Evolutionary conservation across 108 stramenopile species (phyloP).

Genomic region (Skeletonema tropicum): DNA sequence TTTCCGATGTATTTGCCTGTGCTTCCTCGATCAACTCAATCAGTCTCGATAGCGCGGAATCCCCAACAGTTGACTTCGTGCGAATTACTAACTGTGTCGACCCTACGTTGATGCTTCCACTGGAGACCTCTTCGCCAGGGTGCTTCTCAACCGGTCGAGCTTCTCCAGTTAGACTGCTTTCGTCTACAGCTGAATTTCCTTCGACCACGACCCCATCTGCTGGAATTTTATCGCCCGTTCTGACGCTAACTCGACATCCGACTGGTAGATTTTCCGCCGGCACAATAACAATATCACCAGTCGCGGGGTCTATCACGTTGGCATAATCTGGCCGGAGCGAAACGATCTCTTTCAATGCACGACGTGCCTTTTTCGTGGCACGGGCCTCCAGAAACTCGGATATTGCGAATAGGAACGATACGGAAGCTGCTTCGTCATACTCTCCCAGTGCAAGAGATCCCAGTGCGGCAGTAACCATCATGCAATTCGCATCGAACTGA

Average conservation of each 20-base stretch:
- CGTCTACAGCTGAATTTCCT: slow-evolving; percentile 88
- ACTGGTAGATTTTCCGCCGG: slow-evolving; percentile 73
- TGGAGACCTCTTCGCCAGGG: slow-evolving; percentile 66
- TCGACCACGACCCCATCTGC: slow-evolving; percentile 91
- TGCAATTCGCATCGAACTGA: slow-evolving; percentile 89
- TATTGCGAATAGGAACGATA: slow-evolving; percentile 84
- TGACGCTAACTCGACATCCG: slow-evolving; percentile 83
- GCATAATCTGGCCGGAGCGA: slow-evolving; percentile 85
- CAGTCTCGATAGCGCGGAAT: slow-evolving; percentile 81
- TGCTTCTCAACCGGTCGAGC: slow-evolving; percentile 72
- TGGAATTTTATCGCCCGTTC: slow-evolving; percentile 93
- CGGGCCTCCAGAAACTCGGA: slow-evolving; percentile 81
- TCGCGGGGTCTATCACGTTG: slow-evolving; percentile 64
- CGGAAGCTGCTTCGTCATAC: slow-evolving; percentile 86
- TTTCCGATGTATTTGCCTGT: slow-evolving; percentile 81
- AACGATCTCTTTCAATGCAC: slow-evolving; percentile 72
- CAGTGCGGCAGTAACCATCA: slow-evolving; percentile 89
- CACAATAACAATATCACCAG: slow-evolving; percentile 65
- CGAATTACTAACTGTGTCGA: slow-evolving; percentile 68
- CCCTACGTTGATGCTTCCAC: slow-evolving; percentile 88
- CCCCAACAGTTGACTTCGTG: slow-evolving; percentile 73
- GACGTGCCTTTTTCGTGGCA: slow-evolving; percentile 74
- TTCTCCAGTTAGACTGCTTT: slow-evolving; percentile 94
- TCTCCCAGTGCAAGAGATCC: slow-evolving; percentile 81
- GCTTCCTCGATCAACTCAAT: slow-evolving; percentile 84